Evolutionary conservation across 2,329 filamentous ascomycete species (phyloP), one percentile per base, ranked within the genome.

Genomic region (Dactylonectria estremocensis): DNA sequence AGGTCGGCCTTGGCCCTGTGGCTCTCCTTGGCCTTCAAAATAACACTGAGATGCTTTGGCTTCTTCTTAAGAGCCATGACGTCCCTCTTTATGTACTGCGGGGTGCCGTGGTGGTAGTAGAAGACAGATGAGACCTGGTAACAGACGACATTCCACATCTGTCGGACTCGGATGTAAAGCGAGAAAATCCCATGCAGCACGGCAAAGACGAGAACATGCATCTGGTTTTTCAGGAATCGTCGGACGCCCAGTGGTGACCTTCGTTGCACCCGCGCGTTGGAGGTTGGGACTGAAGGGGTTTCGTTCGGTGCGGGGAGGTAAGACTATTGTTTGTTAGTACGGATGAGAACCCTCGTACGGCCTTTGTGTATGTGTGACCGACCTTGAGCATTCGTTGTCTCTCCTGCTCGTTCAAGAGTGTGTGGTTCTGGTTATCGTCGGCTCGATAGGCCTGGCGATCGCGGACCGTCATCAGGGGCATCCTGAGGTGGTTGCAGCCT

Each of bases 21-120:
- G 66, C 92, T 89, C 78, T 91, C 86, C 76, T 95, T 90, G 54
- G 93, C 84, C 65, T 91, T 92, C 66, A 99, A 83, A 61, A 98
- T 91, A 11, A 97, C 92, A 77, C 95, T 98, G 57, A 99, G 81
- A 78, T 99, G 96, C 72, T 92, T 89, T 2, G 96, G 96, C 67
- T 97, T 82, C 74, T 92, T 90, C 65, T 86, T 87, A 64, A 99
- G 82, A 10, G 88, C 87, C 79, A 90, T 90, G 28, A 98, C 92
- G 82, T 99, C 96, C 76, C 92, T 91, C 77, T 92, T 91, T 74
- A 99, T 97, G 78, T 97, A 90, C 78, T 97, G 94, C 8, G 96
- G 96, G 1, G 95, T 97, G 59, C 94, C 93, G 81, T 99, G 96
- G 83, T 99, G 97, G 83, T 99, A 96, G 80, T 95, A 95, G 61